Conservation (phyloP, 805 yeast species). For the Aciculoconidium aculeatum region DNA sequence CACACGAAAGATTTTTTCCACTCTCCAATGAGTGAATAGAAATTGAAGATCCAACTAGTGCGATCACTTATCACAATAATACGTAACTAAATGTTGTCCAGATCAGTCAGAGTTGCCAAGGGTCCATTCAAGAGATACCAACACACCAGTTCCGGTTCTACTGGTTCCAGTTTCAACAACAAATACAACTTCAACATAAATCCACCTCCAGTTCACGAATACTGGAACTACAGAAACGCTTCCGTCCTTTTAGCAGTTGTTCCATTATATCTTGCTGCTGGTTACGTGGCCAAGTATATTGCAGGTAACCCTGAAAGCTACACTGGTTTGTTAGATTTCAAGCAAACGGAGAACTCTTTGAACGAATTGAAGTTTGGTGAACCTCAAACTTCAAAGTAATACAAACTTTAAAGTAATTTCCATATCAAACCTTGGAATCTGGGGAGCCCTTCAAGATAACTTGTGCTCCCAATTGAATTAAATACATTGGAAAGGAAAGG, state of each 20-base stretch:
- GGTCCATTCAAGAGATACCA: constrained; percentile 25
- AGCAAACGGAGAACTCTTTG: constrained; percentile 32
- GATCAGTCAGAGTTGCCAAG: constrained; percentile 17
- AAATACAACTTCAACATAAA: constrained; percentile 35
- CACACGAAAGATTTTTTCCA: too few relatives aligned
- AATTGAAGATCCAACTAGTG: too few relatives aligned
- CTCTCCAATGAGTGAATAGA: too few relatives aligned
- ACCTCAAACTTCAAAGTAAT: constrained; percentile 29
- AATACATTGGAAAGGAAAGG: too few relatives aligned
- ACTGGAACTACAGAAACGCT: constrained; percentile 38
- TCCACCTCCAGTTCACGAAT: constrained; percentile 42
- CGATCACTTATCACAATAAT: too few relatives aligned
- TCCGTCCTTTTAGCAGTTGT: constrained; percentile 31
- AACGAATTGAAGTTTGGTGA: constrained; percentile 33
- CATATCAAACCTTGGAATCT: too few relatives aligned
- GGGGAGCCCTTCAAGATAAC: too few relatives aligned
- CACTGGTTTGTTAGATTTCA: constrained; percentile 28
- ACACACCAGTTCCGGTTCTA: constrained; percentile 14
- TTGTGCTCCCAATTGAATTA: too few relatives aligned
- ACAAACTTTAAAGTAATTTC: too few relatives aligned
- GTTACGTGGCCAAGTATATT: constrained; percentile 27
- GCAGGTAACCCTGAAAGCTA: constrained; percentile 25
- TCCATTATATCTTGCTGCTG: constrained; percentile 31
- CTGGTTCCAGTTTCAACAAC: constrained; percentile 33
- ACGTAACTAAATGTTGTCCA: constrained; percentile 21